Base-by-base conservation (phyloP, 2,329 filamentous ascomycete genomes). In the Ophiocordyceps robertsii region DNA sequence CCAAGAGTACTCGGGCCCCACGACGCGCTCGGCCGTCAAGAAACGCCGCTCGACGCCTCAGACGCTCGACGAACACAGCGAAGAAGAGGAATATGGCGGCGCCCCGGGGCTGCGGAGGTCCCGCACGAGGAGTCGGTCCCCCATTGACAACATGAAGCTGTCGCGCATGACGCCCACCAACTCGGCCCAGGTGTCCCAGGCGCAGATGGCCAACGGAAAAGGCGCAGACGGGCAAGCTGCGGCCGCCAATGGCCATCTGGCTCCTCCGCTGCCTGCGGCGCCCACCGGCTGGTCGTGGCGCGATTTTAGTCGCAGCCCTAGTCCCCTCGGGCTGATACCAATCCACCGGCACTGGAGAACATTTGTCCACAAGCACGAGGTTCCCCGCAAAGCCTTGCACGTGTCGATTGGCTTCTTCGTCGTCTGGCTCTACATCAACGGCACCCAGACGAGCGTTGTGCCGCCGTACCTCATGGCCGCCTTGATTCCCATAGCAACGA, bases 381-480 rank as follows among this genome's bases (percentile, higher is more conserved):
- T 98, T 42, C 92, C 92, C 10, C 82, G 92, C 53, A 98, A 98
- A 63, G 69, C 80, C 35, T 72, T 98, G 32, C 92, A 98, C 60
- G 86, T 96, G 44, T 95, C 89, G 39, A 98, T 98, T 57, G 92
- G 92, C 43, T 96, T 96, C 66, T 72, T 96, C 46, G 87, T 90
- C 17, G 74, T 95, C 38, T 84, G 82, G 67, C 75, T 96, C 32
- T 98, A 96, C 62, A 71, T 77, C 40, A 77, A 74, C 24, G 90
- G 88, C 44, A 75, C 82, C 6, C 88, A 95, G 60, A 77, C 85
- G 1, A 69, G 68, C 17, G 66, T 81, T 16, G 90, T 98, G 40
- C 82, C 89, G 37, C 90, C 92, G 0, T 87, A 84, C 56, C 74
- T 98, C 37, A 80, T 96, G 61, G 72, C 73, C 8, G 78, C 80